Percentiles rank a stretch among this genome's conserved stretches.
phyloP scores from a whole-genome alignment of 495 filamentous ascomycete genomes.

The Aspergillus kassunensis region DNA sequence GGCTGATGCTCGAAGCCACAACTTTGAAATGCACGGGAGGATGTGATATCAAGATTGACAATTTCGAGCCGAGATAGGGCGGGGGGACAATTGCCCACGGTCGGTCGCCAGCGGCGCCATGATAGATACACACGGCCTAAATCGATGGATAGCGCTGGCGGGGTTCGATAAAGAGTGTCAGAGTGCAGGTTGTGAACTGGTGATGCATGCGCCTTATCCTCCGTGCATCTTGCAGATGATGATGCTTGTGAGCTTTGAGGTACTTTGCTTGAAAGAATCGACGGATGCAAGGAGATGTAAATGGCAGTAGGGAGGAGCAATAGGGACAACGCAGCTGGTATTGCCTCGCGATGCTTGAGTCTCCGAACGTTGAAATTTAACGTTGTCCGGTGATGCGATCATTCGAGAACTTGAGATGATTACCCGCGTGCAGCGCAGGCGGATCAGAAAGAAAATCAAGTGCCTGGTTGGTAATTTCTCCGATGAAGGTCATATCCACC shows the following conservation, averaged over 20 bases:
- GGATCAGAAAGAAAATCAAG: not conserved
- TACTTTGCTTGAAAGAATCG: not conserved
- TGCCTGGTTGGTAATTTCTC: not conserved
- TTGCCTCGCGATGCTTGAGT: not conserved
- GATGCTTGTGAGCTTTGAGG: not conserved
- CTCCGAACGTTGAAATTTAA: not conserved
- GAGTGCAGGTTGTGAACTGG: not conserved
- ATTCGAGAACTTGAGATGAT: not conserved
- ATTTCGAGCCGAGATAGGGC: not conserved
- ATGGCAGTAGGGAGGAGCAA: not conserved
- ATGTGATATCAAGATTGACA: not conserved
- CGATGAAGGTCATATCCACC: not conserved
- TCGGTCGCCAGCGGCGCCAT: not conserved
- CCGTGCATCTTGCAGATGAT: not conserved
- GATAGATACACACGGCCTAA: not conserved
- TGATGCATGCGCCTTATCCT: not conserved
- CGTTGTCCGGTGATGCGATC: not conserved
- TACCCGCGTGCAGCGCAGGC: not conserved
- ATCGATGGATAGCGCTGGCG: not conserved
- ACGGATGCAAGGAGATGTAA: constrained; percentile 5
- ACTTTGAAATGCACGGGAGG: not conserved
- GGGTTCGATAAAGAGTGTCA: not conserved
- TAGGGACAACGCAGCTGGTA: not conserved
- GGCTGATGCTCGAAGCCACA: not conserved
- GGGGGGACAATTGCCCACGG: not conserved